Evolutionary conservation across 2,329 filamentous ascomycete genomes (phyloP).

Genomic region (Dactylellina parvicollis): DNA sequence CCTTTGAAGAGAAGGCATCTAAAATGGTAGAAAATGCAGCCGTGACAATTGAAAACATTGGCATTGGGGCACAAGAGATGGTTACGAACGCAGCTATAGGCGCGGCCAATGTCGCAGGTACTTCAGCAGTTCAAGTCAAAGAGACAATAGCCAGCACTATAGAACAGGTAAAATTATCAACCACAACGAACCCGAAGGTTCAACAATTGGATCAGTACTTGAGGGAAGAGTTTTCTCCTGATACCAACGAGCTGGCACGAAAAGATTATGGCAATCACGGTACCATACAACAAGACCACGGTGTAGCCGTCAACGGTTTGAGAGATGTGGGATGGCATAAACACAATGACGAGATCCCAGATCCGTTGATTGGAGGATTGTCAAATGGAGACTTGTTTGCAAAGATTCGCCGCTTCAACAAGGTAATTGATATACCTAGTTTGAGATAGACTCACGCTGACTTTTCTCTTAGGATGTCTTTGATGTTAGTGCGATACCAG

Average conservation of each 20-base stretch:
- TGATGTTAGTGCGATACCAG: slow-evolving; percentile 73
- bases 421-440: slow-evolving; percentile 62
- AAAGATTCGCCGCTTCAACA: slow-evolving; percentile 71
- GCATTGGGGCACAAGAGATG: neutral
- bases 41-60: neutral
- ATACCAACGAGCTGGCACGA: neutral
- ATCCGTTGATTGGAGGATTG: slow-evolving; percentile 69
- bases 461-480: slow-evolving; percentile 75
- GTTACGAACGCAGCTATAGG: slow-evolving; percentile 2
- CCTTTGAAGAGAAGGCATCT: slow-evolving; percentile 11
- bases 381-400: slow-evolving; percentile 72
- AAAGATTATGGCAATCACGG: neutral
- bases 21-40: slow-evolving; percentile 2
- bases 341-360: slow-evolving; percentile 63
- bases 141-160: neutral
- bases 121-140: slow-evolving; percentile 3
- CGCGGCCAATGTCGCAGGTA: neutral
- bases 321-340: slow-evolving; percentile 71
- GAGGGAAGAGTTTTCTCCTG: neutral
- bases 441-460: slow-evolving; percentile 62
- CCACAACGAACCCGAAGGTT: neutral
- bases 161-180: neutral
- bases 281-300: neutral
- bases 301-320: slow-evolving; percentile 56
- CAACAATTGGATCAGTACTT: slow-evolving; percentile 4